Percentiles rank a stretch among this genome's conserved stretches.
These are phyloP conservation scores for Scleromitrula shiraiana DNA, from an alignment of 2,329 filamentous ascomycete genomes.

Conservation along the genomic window DNA sequence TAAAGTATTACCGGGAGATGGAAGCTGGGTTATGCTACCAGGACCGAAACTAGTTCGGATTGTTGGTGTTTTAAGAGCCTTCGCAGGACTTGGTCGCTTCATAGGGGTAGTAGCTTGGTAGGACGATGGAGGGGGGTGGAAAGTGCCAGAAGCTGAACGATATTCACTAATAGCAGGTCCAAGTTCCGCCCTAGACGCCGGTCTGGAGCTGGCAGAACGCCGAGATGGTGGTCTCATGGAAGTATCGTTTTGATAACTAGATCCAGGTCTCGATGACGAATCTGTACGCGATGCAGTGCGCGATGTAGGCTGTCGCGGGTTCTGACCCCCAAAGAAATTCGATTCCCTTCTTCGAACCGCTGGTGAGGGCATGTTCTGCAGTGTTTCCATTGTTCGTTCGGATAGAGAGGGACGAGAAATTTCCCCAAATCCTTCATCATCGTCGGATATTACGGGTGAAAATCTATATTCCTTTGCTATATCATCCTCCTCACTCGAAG, in stretches of 20 bases:
- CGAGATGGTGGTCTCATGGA: slow-evolving; percentile 43
- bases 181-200: slow-evolving; percentile 45
- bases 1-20: slow-evolving; percentile 29
- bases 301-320: slow-evolving; percentile 44
- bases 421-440: not conserved
- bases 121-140: slow-evolving; percentile 36
- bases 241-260: slow-evolving; percentile 52
- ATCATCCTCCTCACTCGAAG: slow-evolving; percentile 12
- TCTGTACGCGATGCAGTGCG: slow-evolving; percentile 35
- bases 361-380: slow-evolving; percentile 73
- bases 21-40: slow-evolving; percentile 26
- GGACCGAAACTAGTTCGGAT: slow-evolving; percentile 16
- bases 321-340: slow-evolving; percentile 63
- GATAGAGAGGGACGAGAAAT: slow-evolving; percentile 51
- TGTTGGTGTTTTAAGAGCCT: slow-evolving; percentile 32
- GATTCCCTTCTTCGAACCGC: slow-evolving; percentile 57
- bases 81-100: slow-evolving; percentile 30
- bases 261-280: slow-evolving; percentile 32
- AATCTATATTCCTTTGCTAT: not conserved
- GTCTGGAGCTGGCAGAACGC: slow-evolving; percentile 43
- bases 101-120: slow-evolving; percentile 38
- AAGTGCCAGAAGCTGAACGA: slow-evolving; percentile 37
- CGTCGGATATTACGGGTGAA: slow-evolving; percentile 5
- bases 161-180: slow-evolving; percentile 33
- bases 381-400: slow-evolving; percentile 79